Percentiles rank a stretch among this genome's conserved stretches.
These are phyloP conservation scores for Metschnikowia cerradonensis DNA, from an alignment of 805 yeast species.

Conservation along the genomic window DNA sequence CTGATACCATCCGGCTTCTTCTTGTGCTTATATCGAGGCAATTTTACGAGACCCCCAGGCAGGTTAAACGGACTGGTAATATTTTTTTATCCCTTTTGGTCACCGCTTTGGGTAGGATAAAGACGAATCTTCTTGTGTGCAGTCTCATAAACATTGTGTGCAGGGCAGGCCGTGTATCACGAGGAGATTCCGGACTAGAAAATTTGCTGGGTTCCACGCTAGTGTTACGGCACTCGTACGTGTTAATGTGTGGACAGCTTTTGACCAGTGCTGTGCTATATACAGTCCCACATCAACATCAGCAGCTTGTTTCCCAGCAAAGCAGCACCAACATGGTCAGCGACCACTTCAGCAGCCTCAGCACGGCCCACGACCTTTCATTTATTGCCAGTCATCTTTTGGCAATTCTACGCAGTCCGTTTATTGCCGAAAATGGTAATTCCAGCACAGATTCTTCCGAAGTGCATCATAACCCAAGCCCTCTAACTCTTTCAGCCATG, in stretches of 20 bases:
- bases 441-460: not conserved
- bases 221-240: constrained; percentile 44
- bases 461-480: not conserved
- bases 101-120: constrained; percentile 44
- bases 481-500: constrained; percentile 56
- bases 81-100: constrained; percentile 56
- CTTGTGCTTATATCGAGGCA: constrained; percentile 58
- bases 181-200: constrained; percentile 44
- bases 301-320: constrained; percentile 6
- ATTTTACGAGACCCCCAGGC: constrained; percentile 46
- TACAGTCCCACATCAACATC: constrained; percentile 46
- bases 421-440: constrained; percentile 1
- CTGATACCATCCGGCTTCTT: constrained; percentile 62
- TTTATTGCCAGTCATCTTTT: constrained; percentile 47
- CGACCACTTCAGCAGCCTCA: constrained; percentile 48
- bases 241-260: constrained; percentile 57
- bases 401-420: constrained; percentile 25
- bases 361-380: constrained; percentile 51
- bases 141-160: constrained; percentile 66
- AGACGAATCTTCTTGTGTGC: constrained; percentile 50
- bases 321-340: constrained; percentile 48
- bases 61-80: constrained; percentile 50
- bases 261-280: constrained; percentile 58
- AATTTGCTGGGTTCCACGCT: constrained; percentile 26
- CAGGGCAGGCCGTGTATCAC: constrained; percentile 41